These are phyloP conservation scores for Blumeriella jaapii DNA, from an alignment of 2,329 filamentous ascomycete species.

Conservation along the genomic window DNA sequence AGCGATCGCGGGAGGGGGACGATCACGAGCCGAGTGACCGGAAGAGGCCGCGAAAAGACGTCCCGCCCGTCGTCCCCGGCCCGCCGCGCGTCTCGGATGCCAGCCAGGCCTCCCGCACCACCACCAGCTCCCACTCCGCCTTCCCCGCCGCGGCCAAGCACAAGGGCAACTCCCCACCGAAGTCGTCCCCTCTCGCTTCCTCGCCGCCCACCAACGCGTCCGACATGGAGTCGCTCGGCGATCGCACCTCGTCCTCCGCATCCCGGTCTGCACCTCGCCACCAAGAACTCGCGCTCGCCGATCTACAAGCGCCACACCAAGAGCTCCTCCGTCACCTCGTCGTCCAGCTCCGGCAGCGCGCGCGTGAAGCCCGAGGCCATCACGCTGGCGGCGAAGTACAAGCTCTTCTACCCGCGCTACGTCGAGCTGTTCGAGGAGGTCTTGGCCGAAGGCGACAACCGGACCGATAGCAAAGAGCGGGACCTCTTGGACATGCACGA, in stretches of 20 bases:
- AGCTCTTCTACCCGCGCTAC: slow-evolving; percentile 44
- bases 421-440: slow-evolving; percentile 45
- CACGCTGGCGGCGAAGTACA: slow-evolving; percentile 43
- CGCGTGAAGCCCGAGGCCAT: slow-evolving; percentile 38
- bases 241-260: slow-evolving; percentile 21
- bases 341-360: slow-evolving; percentile 14
- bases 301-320: slow-evolving; percentile 26
- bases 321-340: slow-evolving; percentile 23
- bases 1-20: slow-evolving; percentile 39
- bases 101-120: slow-evolving; percentile 36
- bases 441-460: slow-evolving; percentile 30
- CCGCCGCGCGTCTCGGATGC: slow-evolving; percentile 35
- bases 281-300: slow-evolving; percentile 20
- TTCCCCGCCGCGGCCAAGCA: slow-evolving; percentile 23
- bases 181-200: slow-evolving; percentile 54
- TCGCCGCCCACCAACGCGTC: slow-evolving; percentile 56
- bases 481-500: slow-evolving; percentile 43
- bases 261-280: slow-evolving; percentile 15
- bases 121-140: slow-evolving; percentile 30
- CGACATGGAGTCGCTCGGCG: slow-evolving; percentile 37
- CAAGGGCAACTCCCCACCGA: slow-evolving; percentile 45
- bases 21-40: slow-evolving; percentile 20
- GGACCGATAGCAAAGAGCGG: slow-evolving; percentile 40
- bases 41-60: slow-evolving; percentile 24
- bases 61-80: slow-evolving; percentile 21